phyloP scores from a whole-genome alignment of 2,329 filamentous ascomycete species.

The Fusarium avenaceum region DNA sequence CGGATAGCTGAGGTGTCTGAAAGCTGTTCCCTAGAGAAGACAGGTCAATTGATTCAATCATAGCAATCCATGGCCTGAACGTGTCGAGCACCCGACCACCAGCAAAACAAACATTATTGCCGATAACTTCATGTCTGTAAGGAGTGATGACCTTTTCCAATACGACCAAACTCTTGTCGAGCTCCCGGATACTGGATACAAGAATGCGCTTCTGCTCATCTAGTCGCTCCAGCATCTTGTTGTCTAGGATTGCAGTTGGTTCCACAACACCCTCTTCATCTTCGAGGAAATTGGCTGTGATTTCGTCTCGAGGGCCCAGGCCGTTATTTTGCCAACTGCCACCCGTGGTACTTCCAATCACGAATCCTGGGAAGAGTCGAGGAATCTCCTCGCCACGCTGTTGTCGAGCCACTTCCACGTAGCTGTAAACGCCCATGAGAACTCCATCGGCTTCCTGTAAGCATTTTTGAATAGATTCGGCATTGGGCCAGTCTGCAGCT shows the following conservation, averaged over 20 bases:
- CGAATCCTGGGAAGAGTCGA: slow-evolving; percentile 92
- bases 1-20: slow-evolving; percentile 85
- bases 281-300: slow-evolving; percentile 87
- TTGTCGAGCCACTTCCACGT: slow-evolving; percentile 93
- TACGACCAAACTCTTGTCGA: slow-evolving; percentile 85
- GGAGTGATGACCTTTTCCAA: slow-evolving; percentile 86
- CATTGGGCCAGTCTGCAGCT: slow-evolving; percentile 93
- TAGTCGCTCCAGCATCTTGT: slow-evolving; percentile 81
- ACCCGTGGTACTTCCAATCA: slow-evolving; percentile 84
- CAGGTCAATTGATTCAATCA: slow-evolving; percentile 92
- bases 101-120: slow-evolving; percentile 84
- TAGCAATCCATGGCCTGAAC: slow-evolving; percentile 89
- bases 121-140: slow-evolving; percentile 81
- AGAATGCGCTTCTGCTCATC: slow-evolving; percentile 89
- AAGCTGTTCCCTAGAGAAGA: slow-evolving; percentile 81
- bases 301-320: slow-evolving; percentile 74
- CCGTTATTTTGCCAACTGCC: slow-evolving; percentile 89
- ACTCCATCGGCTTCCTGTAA: slow-evolving; percentile 98
- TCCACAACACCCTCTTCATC: slow-evolving; percentile 81
- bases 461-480: slow-evolving; percentile 95
- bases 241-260: slow-evolving; percentile 80
- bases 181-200: slow-evolving; percentile 84
- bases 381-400: slow-evolving; percentile 94
- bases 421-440: slow-evolving; percentile 92
- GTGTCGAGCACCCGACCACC: slow-evolving; percentile 86